phyloP scores from a whole-genome alignment of 2,329 filamentous ascomycete species.

The Aureobasidium sp. region DNA sequence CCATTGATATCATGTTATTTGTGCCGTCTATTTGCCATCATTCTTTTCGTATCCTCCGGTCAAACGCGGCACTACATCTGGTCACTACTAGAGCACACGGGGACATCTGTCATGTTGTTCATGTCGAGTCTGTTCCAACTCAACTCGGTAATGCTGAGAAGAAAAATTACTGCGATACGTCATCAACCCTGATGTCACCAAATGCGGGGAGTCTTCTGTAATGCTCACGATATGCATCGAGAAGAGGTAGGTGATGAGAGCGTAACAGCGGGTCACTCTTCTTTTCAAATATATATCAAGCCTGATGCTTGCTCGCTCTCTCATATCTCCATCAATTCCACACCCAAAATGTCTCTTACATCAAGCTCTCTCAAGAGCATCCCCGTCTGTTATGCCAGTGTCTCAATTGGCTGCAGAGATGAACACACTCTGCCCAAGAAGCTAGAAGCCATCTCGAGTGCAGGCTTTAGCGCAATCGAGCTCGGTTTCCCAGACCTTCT shows the following conservation, averaged over 20 bases:
- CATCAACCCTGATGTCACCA: not conserved
- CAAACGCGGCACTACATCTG: too few relatives aligned
- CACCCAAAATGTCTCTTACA: slow-evolving; percentile 30
- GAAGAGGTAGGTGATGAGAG: too few relatives aligned
- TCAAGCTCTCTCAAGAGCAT: slow-evolving; percentile 33
- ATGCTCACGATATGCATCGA: too few relatives aligned
- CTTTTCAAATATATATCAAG: not conserved
- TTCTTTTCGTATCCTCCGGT: too few relatives aligned
- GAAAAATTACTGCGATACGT: not conserved
- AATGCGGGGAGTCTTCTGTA: not conserved
- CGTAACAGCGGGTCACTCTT: slow-evolving; percentile 1
- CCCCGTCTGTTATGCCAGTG: slow-evolving; percentile 50
- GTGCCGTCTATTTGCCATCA: too few relatives aligned
- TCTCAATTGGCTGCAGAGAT: slow-evolving; percentile 46
- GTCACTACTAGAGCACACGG: too few relatives aligned
- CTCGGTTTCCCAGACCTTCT: slow-evolving; percentile 68
- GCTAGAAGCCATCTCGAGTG: slow-evolving; percentile 55
- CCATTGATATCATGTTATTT: too few relatives aligned
- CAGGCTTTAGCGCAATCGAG: slow-evolving; percentile 64
- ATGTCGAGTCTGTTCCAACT: too few relatives aligned
- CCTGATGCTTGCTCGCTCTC: not conserved
- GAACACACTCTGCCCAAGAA: slow-evolving; percentile 52
- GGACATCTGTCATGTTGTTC: too few relatives aligned
- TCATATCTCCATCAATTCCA: not conserved
- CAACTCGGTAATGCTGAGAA: too few relatives aligned